These are phyloP conservation scores for Mycosphaerella sp. DNA, from an alignment of 2,329 filamentous ascomycete genomes.

Conservation along the genomic window DNA sequence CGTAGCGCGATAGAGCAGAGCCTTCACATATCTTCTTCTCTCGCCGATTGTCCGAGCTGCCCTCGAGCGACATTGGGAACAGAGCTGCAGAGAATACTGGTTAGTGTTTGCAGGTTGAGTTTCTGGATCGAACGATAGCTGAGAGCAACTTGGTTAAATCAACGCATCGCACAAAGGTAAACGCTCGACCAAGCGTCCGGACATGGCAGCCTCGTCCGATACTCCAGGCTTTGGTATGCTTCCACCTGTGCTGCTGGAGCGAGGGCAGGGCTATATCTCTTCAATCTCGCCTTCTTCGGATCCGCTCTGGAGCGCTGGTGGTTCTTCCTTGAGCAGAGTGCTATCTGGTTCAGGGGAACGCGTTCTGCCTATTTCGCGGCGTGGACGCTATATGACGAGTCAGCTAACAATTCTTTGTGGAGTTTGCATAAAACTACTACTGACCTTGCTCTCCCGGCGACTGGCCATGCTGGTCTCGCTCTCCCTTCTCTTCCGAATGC, in stretches of 20 bases:
- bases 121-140: neutral
- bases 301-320: slow-evolving; percentile 62
- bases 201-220: neutral
- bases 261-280: slow-evolving; percentile 49
- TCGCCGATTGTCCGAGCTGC: neutral
- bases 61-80: neutral
- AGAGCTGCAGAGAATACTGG: neutral
- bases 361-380: slow-evolving; percentile 13
- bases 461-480: slow-evolving; percentile 47
- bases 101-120: neutral
- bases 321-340: slow-evolving; percentile 44
- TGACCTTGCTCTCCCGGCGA: slow-evolving; percentile 40
- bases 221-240: neutral
- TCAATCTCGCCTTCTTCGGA: slow-evolving; percentile 99
- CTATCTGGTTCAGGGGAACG: slow-evolving; percentile 22
- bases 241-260: neutral
- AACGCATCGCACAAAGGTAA: neutral
- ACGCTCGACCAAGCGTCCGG: neutral
- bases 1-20: neutral
- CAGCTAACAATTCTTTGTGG: neutral
- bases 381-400: slow-evolving; percentile 22
- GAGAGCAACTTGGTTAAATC: neutral
- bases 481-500: slow-evolving; percentile 61
- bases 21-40: neutral
- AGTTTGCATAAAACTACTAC: slow-evolving; percentile 17